Base-by-base conservation (phyloP, 768 basidiomycete genomes). In the Brasilioporus rufonigricans region DNA sequence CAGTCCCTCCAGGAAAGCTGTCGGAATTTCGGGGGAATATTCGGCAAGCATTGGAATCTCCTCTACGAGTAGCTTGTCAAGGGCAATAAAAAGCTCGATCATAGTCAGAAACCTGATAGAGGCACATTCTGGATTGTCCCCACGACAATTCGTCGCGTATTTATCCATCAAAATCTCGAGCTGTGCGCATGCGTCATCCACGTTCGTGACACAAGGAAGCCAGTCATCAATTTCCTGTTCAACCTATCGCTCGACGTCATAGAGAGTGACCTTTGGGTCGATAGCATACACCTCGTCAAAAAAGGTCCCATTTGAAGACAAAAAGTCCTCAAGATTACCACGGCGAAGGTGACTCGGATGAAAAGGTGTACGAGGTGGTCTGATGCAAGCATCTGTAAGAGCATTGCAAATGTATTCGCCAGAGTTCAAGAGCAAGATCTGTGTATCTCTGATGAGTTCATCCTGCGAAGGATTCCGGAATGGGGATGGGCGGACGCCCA, bases 81-180 rank as follows among this genome's bases (percentile, higher is more conserved):
- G 35, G 16, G 47, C 47, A 1, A 48, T 33, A 26, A 18, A 48
- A 18, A 48, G 47, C 24, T 48, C 74, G 0, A 66, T 35, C 5
- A 39, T 16, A 0, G 65, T 66, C 44, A 82, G 61, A 27, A 80
- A 49, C 69, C 77, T 74, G 4, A 74, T 53, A 0, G 78, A 78
- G 2, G 60, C 31, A 36, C 67, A 55, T 52, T 79, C 76, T 16
- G 74, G 69, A 29, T 68, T 3, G 3, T 2, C 9, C 74, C 5
- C 4, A 6, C 11, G n/a, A 29, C 27, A 29, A 29, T 16, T 21
- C 7, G 1, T 3, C 72, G 75, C 11, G 33, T 77, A 74, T 11
- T 57, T 35, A 6, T 46, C 39, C 32, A 21, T 67, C 36, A 65
- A 69, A 2, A 62, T 24, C 52, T 58, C 57, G 19, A 65, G 53